Percentiles rank a stretch among this genome's conserved stretches.
These are phyloP conservation scores for Entomortierella chlamydospora DNA, from an alignment of 192 early-diverging fungal species.

Conservation along the genomic window DNA sequence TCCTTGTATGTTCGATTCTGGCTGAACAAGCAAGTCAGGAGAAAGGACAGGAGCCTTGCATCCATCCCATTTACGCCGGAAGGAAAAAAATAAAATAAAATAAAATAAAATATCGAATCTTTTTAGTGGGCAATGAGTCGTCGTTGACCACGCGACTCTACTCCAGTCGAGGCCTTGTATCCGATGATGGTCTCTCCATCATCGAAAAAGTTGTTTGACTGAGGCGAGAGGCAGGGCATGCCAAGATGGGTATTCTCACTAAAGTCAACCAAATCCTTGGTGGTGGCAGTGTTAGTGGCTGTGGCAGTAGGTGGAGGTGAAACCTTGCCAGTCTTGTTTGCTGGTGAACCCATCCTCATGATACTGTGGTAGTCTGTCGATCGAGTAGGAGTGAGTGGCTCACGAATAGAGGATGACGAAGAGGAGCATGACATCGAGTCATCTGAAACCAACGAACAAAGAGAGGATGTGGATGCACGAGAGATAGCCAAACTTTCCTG, in stretches of 20 bases:
- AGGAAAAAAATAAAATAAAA: not conserved
- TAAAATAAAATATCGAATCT: not conserved
- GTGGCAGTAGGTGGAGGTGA: too few species aligned
- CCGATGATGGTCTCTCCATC: constrained; percentile 3
- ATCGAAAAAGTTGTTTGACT: constrained; percentile 32
- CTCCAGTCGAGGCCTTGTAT: not conserved
- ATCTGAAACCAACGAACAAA: constrained; percentile 42
- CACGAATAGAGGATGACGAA: constrained; percentile 5
- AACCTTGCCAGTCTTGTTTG: not conserved
- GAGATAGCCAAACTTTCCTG: constrained; percentile 20
- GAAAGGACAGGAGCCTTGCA: not conserved
- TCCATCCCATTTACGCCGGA: not conserved
- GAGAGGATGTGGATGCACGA: constrained; percentile 24
- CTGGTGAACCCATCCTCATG: not conserved
- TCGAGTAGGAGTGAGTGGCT: constrained; percentile 30
- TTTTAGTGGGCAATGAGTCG: constrained; percentile 40
- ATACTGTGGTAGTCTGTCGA: constrained; percentile 28
- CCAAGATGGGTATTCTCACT: not conserved
- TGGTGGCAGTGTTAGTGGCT: too few species aligned
- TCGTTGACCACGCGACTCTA: constrained; percentile 24
- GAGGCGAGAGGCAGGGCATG: constrained; percentile 21
- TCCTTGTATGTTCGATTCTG: too few species aligned
- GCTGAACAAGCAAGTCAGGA: not conserved
- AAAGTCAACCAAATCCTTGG: constrained; percentile 20
- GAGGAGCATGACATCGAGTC: constrained; percentile 4